These are phyloP conservation scores for Penicillium malachiteum DNA, from an alignment of 495 filamentous ascomycete genomes.

Conservation along the genomic window DNA sequence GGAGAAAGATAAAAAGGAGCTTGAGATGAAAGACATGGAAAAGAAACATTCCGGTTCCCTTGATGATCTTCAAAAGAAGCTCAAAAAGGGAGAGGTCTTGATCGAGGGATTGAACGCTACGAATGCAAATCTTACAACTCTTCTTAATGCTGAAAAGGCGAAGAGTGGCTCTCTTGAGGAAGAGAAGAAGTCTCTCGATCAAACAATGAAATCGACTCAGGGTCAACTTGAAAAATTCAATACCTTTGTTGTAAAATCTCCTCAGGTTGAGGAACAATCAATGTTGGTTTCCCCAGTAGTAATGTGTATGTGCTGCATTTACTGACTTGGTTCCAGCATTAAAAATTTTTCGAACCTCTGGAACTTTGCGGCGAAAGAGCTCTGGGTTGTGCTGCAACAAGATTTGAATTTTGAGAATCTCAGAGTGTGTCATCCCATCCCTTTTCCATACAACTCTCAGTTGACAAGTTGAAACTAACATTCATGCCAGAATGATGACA, in stretches of 20 bases:
- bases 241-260: background rate
- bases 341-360: background rate
- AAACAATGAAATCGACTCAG: background rate
- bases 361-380: background rate
- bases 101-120: background rate
- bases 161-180: background rate
- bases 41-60: background rate
- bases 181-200: background rate
- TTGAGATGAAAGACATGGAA: background rate
- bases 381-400: background rate
- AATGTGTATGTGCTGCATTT: background rate
- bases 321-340: background rate
- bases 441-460: background rate
- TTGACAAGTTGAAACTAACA: too few relatives aligned
- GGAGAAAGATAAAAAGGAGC: background rate
- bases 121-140: background rate
- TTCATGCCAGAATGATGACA: background rate
- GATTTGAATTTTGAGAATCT: background rate
- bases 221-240: background rate
- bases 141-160: background rate
- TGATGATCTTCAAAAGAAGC: background rate
- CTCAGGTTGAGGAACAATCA: background rate
- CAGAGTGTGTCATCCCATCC: background rate
- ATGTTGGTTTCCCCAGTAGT: background rate
- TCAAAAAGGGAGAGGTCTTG: background rate